phyloP scores from a whole-genome alignment of 192 early-diverging fungal genomes.

The Coemansia biformis region DNA sequence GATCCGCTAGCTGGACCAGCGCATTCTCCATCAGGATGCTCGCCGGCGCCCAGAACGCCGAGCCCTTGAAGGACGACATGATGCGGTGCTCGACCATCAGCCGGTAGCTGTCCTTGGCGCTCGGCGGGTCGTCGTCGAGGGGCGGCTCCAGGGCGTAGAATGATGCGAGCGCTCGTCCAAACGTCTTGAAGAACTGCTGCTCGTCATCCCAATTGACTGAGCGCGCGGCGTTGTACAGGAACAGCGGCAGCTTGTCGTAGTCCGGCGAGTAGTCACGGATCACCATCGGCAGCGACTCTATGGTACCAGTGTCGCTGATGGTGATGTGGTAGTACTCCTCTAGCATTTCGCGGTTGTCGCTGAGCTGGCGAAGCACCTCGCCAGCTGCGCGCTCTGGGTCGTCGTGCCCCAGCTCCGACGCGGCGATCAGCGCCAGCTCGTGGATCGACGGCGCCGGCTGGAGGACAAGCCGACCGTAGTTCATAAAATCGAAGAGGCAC shows the following conservation, averaged over 20 bases:
- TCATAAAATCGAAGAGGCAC: no score
- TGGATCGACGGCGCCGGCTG: no score
- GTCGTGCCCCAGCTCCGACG: no score
- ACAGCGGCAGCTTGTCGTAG: slow-evolving; percentile 77
- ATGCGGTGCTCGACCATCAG: slow-evolving; percentile 72
- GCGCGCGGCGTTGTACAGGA: slow-evolving; percentile 72
- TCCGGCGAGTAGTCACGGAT: slow-evolving; percentile 76
- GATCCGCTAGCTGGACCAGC: slow-evolving; percentile 71
- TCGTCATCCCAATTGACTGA: slow-evolving; percentile 85
- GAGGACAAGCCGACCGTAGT: no score
- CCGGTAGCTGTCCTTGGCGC: slow-evolving; percentile 51
- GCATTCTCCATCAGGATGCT: slow-evolving; percentile 55
- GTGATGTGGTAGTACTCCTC: no score
- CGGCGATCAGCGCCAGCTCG: no score
- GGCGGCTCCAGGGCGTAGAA: slow-evolving; percentile 52
- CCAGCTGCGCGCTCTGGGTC: no score
- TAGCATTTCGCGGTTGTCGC: no score
- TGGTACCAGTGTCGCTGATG: no score
- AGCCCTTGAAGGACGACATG: slow-evolving; percentile 71
- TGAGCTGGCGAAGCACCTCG: no score
- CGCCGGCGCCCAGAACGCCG: slow-evolving; percentile 63
- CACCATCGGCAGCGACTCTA: no score
- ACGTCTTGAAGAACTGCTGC: slow-evolving; percentile 72
- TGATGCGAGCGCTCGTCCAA: slow-evolving; percentile 54
- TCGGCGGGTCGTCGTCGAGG: slow-evolving; percentile 28